Evolutionary conservation across 1,284 basidiomycete genomes (phyloP), one percentile per base, ranked within the genome.

Genomic region (Phellopilus nigrolimitatus): DNA sequence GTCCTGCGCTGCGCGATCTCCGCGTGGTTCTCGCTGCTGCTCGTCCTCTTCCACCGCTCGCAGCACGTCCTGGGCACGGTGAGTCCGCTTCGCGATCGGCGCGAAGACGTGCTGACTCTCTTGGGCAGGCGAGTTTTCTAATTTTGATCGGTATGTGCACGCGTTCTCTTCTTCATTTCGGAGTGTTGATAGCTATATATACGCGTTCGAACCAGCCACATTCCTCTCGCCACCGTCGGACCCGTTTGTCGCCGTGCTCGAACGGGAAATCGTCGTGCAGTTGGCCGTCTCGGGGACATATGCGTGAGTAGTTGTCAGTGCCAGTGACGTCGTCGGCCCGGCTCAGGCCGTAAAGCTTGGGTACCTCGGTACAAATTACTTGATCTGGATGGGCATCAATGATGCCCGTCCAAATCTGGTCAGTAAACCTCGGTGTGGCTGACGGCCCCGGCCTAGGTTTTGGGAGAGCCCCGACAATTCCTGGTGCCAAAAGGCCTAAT

Each of bases 221-320:
- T 78, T 88, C 57, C 62, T 91, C 9, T 82, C 82, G 12, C 83
- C 88, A 0, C 84, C 87, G 0, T 70, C 64, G 36, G 82, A 84
- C 43, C 83, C 86, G 0, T 82, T 89, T 55, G 69, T 85, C 9
- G 72, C 75, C 3, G 79, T 86, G 2, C 62, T 88, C 15, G 87
- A 90, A 61, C 78, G 84, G 5, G 87, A 90, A 59, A 54, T 79
- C 12, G 69, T 79, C n/a, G 78, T 84, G 24, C 58, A 87, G 2
- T 42, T 74, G 0, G 78, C 82, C 30, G 50, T 51, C 8, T 8
- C 41, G 6, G 50, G 50, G 10, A 25, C 50, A 15, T 51, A 46
- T 47, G 50, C 50, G 50, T 51, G 19, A 39, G 50, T 46, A 13
- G n/a, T 33, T 21, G n/a, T 43, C 41, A 7, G 7, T 31, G 30